A percentile compares a stretch with the other conserved stretches of the same genome.
Evolutionary conservation across 306 rosid species (phyloP).

Genomic region (Myrica gale): DNA sequence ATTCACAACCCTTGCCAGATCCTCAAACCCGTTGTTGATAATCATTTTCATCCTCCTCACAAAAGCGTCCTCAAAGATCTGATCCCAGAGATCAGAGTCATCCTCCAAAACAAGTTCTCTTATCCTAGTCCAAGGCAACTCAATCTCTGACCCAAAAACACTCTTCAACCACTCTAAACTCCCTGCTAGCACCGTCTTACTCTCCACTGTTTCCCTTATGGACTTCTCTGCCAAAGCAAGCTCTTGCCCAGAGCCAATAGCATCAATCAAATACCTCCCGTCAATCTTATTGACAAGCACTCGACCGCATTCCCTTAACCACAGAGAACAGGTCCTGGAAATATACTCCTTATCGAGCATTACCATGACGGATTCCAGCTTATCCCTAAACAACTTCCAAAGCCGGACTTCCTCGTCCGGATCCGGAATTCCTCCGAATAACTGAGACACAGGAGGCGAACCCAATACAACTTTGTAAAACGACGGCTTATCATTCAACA

Average conservation of each 20-base stretch:
- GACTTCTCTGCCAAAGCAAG: constrained; percentile 85
- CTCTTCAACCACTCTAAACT: constrained; percentile 94
- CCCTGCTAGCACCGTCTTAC: constrained; percentile 83
- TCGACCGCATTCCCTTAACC: constrained; percentile 76
- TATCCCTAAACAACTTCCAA: constrained; percentile 84
- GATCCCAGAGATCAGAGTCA: constrained; percentile 91
- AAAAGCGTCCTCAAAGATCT: constrained; percentile 78
- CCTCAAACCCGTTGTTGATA: constrained; percentile 57
- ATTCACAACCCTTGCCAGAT: constrained; percentile 48
- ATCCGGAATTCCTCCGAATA: constrained; percentile 93
- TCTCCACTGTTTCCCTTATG: constrained; percentile 86
- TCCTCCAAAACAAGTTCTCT: constrained; percentile 92
- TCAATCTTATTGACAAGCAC: constrained; percentile 60
- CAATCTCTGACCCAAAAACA: constrained; percentile 91
- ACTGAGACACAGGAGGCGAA: constrained; percentile 82
- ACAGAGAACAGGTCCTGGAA: constrained; percentile 62
- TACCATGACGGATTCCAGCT: constrained; percentile 61
- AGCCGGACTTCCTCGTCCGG: constrained; percentile 97
- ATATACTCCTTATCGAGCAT: constrained; percentile 71
- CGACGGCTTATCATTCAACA: constrained; percentile 85
- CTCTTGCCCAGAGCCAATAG: constrained; percentile 65
- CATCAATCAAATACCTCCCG: constrained; percentile 70
- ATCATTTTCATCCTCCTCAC: constrained; percentile 75
- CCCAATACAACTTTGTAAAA: constrained; percentile 73
- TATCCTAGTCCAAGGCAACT: constrained; percentile 95